phyloP scores from a whole-genome alignment of 73 alveolate genomes.

The Stentor roeselii region DNA sequence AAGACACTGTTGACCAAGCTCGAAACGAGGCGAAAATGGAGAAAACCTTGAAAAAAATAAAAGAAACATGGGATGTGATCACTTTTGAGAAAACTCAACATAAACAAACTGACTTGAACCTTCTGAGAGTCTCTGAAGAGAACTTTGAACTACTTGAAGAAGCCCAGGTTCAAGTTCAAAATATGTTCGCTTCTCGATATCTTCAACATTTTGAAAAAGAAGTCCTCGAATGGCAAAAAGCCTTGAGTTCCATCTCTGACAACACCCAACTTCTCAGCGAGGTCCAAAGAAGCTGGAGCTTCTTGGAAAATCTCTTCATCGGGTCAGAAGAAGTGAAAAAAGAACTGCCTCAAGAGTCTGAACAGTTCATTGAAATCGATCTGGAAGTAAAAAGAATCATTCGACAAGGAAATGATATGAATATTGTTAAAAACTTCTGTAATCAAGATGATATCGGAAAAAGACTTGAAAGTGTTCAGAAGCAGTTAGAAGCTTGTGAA shows the following conservation, averaged over 20 bases:
- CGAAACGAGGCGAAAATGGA: conserved; percentile 99
- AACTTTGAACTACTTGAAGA: conserved; percentile 99
- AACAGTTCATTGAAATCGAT: conserved; percentile 93
- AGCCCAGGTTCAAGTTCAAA: conserved; percentile 77
- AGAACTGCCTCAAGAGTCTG: conserved; percentile 99
- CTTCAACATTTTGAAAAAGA: conserved; percentile 74
- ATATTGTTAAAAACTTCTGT: conserved; percentile 87
- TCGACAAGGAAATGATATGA: conserved; percentile 81
- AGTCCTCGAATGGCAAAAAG: conserved; percentile 36
- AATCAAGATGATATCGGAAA: conserved; percentile 75
- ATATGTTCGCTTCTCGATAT: conserved; percentile 82
- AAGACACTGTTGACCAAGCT: conserved; percentile 96
- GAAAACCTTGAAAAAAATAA: conserved; percentile 93
- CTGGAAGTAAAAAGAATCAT: conserved; percentile 94
- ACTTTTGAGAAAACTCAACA: conserved; percentile 77
- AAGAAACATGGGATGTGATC: conserved; percentile 89
- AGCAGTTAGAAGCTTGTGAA: conserved; percentile 96
- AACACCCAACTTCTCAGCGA: conserved; percentile 92
- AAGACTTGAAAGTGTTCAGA: conserved; percentile 91
- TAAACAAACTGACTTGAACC: conserved; percentile 86
- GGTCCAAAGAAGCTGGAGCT: conserved; percentile 89
- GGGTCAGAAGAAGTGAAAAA: conserved; percentile 99
- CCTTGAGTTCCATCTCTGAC: conserved; percentile 82
- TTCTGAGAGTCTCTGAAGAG: conserved; percentile 95
- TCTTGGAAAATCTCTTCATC: conserved; percentile 99